Percentiles rank a stretch among this genome's conserved stretches.
These are phyloP conservation scores for Diaporthe sp. DNA, from an alignment of 2,329 filamentous ascomycete genomes.

Conservation along the genomic window DNA sequence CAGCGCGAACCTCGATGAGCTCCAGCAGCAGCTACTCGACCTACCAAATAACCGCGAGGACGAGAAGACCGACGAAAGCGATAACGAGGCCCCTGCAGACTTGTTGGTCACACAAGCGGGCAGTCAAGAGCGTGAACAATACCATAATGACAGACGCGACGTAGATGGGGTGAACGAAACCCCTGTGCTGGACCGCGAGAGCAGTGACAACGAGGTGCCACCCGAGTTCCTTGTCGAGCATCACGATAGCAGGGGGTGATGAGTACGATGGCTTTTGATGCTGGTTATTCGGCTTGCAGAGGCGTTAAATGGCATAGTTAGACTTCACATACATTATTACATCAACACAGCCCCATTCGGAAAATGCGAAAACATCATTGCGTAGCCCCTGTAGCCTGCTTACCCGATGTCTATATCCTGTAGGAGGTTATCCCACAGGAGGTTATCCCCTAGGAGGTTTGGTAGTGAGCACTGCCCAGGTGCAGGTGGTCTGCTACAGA, in stretches of 20 bases:
- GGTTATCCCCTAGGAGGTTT: too few relatives aligned
- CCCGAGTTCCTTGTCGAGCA: constrained; percentile 63
- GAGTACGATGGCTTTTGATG: not conserved
- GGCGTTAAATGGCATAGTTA: not conserved
- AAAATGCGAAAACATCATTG: too few relatives aligned
- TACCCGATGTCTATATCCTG: too few relatives aligned
- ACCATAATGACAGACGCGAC: not conserved
- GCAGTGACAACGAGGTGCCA: constrained; percentile 61
- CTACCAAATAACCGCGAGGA: constrained; percentile 36
- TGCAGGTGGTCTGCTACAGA: too few relatives aligned
- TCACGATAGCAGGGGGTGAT: constrained; percentile 34
- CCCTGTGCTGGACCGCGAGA: constrained; percentile 39
- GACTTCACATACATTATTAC: too few relatives aligned
- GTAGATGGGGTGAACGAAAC: not conserved
- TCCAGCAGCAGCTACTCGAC: constrained; percentile 42
- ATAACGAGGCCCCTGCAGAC: constrained; percentile 56
- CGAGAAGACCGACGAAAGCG: constrained; percentile 35
- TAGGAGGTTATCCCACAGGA: too few relatives aligned
- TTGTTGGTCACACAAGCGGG: constrained; percentile 48
- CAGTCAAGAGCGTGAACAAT: constrained; percentile 33
- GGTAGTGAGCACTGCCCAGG: too few relatives aligned
- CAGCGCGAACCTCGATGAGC: constrained; percentile 47
- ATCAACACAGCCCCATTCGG: too few relatives aligned
- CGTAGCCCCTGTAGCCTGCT: too few relatives aligned
- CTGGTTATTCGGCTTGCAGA: not conserved